A percentile compares a stretch with the other conserved stretches of the same genome.
Evolutionary conservation across 306 rosid species (phyloP).

Genomic region (Cicer yamashitae): DNA sequence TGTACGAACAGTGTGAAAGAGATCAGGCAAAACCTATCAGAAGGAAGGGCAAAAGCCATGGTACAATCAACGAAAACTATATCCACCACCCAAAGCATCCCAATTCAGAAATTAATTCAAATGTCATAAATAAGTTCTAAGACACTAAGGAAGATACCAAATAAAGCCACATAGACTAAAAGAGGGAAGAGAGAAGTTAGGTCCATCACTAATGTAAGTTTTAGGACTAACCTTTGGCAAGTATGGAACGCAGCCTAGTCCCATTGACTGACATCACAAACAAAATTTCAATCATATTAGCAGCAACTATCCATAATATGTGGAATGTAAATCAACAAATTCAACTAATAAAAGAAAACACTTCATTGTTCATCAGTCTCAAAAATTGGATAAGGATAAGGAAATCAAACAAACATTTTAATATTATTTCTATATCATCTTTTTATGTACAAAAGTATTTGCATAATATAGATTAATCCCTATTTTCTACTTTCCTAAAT

Average conservation of each 20-base stretch:
- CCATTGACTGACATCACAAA: conserved; percentile 88
- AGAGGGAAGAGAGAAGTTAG: conserved; percentile 16
- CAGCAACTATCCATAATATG: conserved; percentile 42
- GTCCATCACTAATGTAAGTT: neutral
- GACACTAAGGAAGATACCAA: conserved; percentile 12
- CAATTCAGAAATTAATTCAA: conserved; percentile 32
- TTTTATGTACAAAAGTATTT: conserved; percentile 1
- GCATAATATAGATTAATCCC: conserved; percentile 1
- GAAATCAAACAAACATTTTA: conserved; percentile 17
- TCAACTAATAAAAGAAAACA: conserved; percentile 19
- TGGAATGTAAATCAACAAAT: conserved; percentile 25
- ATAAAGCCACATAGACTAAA: conserved; percentile 9
- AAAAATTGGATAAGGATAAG: conserved; percentile 10
- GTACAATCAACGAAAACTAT: conserved; percentile 41
- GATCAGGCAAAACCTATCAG: conserved; percentile 91
- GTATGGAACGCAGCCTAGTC: conserved; percentile 94
- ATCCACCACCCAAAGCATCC: conserved; percentile 8
- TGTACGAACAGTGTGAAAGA: conserved; percentile 85
- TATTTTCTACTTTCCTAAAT: conserved; percentile 12
- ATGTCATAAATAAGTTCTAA: conserved; percentile 1
- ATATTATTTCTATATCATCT: neutral
- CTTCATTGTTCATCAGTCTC: conserved; percentile 22
- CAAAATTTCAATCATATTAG: conserved; percentile 43
- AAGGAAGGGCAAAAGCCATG: conserved; percentile 36
- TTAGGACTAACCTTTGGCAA: conserved; percentile 83